Conservation (phyloP, 2,329 filamentous ascomycete species). For the Penicillium sp. region DNA sequence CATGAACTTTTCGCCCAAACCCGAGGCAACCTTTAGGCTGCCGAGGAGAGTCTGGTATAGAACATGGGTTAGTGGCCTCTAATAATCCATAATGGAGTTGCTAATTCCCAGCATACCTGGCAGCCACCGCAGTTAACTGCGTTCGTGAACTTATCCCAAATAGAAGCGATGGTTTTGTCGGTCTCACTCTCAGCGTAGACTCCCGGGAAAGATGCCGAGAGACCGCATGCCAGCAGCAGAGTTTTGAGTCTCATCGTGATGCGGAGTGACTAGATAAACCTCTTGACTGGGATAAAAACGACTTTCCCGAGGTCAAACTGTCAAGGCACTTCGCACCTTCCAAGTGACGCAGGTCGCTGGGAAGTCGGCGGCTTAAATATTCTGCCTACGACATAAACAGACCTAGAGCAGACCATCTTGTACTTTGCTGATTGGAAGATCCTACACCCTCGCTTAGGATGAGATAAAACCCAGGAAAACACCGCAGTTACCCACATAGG, state of each 20-base stretch:
- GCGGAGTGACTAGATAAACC: background rate
- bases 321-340: background rate
- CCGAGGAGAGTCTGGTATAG: conserved; percentile 33
- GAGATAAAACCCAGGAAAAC: background rate
- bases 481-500: background rate
- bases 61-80: background rate
- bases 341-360: background rate
- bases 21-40: conserved; percentile 47
- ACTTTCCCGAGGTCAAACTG: background rate
- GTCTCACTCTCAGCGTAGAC: conserved; percentile 11
- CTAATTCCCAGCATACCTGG: conserved; percentile 22
- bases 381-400: too few relatives aligned
- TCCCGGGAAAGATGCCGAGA: conserved; percentile 9
- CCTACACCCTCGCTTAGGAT: conserved; percentile 6
- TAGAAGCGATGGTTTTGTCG: conserved; percentile 20
- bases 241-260: conserved; percentile 14
- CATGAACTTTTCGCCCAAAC: conserved; percentile 46
- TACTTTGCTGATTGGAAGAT: conserved; percentile 1
- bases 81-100: background rate
- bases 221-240: conserved; percentile 11
- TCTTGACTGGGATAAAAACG: background rate
- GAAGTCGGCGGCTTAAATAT: background rate
- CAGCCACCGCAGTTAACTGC: conserved; percentile 35
- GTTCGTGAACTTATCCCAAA: conserved; percentile 34
- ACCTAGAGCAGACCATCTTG: too few relatives aligned